Conservation (phyloP, 306 rosid species). For the Cajanus cajan region DNA sequence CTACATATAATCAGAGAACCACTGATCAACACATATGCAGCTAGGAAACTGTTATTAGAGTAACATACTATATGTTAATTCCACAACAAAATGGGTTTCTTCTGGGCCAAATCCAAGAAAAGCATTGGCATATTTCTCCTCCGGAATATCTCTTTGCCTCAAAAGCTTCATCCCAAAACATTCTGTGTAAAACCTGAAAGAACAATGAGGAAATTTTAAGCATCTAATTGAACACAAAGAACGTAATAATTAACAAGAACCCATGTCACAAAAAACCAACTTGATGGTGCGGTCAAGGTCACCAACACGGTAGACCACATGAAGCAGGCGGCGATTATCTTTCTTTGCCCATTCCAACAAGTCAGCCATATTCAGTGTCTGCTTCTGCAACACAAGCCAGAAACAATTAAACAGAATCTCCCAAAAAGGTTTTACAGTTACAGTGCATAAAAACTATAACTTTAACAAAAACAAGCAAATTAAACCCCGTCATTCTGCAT, state of each 20-base stretch:
- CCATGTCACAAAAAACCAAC: conserved; percentile 34
- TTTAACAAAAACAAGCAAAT: neutral
- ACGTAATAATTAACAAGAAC: neutral
- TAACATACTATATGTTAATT: conserved; percentile 77
- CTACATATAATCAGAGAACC: neutral
- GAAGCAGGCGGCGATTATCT: conserved; percentile 80
- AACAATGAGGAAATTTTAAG: neutral
- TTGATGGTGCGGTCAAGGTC: conserved; percentile 94
- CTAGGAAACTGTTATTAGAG: neutral
- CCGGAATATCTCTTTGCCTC: conserved; percentile 80
- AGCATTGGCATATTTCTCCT: conserved; percentile 87
- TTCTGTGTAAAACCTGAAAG: conserved; percentile 79
- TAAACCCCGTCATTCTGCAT: neutral
- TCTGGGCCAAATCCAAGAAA: conserved; percentile 89
- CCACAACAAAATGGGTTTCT: conserved; percentile 66
- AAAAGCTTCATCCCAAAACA: conserved; percentile 74
- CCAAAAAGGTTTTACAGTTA: neutral
- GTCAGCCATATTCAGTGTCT: conserved; percentile 57
- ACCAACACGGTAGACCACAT: conserved; percentile 90
- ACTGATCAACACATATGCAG: neutral
- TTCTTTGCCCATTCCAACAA: conserved; percentile 79
- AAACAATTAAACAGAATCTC: neutral
- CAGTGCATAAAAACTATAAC: neutral
- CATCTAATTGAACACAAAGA: neutral
- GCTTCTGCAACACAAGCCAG: conserved; percentile 14